A percentile compares a stretch with the other conserved stretches of the same genome.
These are phyloP conservation scores for Penicillium chermesinum DNA, from an alignment of 495 filamentous ascomycete species.

Conservation along the genomic window DNA sequence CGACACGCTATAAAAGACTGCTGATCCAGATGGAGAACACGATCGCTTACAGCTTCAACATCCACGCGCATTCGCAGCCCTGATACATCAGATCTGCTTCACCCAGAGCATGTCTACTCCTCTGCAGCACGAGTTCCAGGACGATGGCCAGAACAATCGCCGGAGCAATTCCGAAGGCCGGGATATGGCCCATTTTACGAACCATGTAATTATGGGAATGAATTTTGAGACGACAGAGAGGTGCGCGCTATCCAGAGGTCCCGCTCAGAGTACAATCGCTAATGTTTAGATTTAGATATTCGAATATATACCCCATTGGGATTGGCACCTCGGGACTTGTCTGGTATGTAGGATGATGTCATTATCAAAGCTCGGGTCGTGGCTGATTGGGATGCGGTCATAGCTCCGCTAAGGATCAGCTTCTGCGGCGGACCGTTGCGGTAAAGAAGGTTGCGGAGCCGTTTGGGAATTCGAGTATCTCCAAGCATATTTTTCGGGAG, in stretches of 20 bases:
- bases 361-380: no score
- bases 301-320: constrained; percentile 90
- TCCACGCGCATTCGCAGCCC: neutral
- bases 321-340: constrained; percentile 98
- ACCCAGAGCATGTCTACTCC: neutral
- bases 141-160: no score
- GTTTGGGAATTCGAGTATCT: constrained; percentile 91
- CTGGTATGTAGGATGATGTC: constrained; percentile 84
- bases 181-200: neutral
- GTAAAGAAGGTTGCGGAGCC: constrained; percentile 99
- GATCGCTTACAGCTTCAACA: neutral
- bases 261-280: no score
- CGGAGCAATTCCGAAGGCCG: neutral
- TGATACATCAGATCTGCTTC: neutral
- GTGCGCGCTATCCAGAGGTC: neutral
- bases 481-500: constrained; percentile 93
- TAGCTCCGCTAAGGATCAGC: constrained; percentile 92
- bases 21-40: neutral
- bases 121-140: no score
- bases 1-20: no score
- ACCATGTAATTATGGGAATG: neutral
- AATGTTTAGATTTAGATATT: constrained; percentile 58
- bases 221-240: neutral
- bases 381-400: no score
- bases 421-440: constrained; percentile 83